Conservation (phyloP, 805 yeast genomes). For the Cephaloascus albidus region DNA sequence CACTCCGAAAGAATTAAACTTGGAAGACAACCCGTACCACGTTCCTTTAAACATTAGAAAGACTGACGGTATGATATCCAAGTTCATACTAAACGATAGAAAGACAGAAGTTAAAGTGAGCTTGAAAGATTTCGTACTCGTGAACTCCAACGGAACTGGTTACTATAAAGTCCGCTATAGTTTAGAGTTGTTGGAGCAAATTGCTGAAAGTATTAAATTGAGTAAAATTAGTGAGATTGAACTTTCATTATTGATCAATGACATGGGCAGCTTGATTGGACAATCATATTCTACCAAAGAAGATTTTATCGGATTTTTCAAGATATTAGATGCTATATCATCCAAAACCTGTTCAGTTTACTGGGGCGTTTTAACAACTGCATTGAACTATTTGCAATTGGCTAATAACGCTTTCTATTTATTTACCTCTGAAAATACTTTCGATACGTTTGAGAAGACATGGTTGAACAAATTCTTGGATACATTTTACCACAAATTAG, state of each 20-base stretch:
- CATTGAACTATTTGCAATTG: conserved; percentile 22
- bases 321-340: conserved; percentile 16
- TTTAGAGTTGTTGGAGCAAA: conserved; percentile 9
- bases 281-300: conserved; percentile 16
- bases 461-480: conserved; percentile 7
- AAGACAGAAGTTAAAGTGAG: conserved; percentile 19
- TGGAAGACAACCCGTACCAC: conserved; percentile 54
- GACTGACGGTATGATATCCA: conserved; percentile 12
- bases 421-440: conserved; percentile 7
- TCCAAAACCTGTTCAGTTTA: conserved; percentile 13
- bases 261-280: conserved; percentile 28
- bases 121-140: conserved; percentile 19
- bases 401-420: conserved; percentile 18
- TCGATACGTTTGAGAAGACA: conserved; percentile 1
- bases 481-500: conserved; percentile 16
- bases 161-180: conserved; percentile 42
- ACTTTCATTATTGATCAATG: conserved; percentile 24
- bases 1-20: conserved; percentile 13
- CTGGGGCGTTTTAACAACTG: conserved; percentile 22
- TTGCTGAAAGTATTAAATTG: conserved; percentile 11
- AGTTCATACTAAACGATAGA: conserved; percentile 35
- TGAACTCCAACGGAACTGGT: conserved; percentile 37
- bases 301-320: conserved; percentile 20
- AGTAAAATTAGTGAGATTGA: conserved; percentile 18
- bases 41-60: conserved; percentile 44